These are phyloP conservation scores for Auricularia sp. DNA, from an alignment of 768 basidiomycete genomes.

Conservation along the genomic window DNA sequence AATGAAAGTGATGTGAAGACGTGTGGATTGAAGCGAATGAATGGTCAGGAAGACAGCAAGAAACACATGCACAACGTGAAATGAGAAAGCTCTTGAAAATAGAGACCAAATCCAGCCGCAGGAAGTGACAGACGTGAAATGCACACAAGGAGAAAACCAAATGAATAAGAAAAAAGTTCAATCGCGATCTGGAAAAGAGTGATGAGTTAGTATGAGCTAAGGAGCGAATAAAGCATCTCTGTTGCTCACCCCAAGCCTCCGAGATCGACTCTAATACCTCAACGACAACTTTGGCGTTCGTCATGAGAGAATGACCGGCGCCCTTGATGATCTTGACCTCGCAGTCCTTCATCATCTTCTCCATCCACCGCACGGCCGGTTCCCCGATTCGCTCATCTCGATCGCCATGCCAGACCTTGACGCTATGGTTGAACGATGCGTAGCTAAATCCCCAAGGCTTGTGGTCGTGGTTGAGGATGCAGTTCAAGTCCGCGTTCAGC, in stretches of 20 bases:
- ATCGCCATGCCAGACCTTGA: constrained; percentile 88
- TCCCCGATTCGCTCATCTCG: constrained; percentile 90
- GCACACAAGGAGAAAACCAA: not conserved
- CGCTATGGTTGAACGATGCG: constrained; percentile 59
- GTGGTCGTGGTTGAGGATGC: constrained; percentile 84
- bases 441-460: constrained; percentile 90
- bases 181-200: not conserved
- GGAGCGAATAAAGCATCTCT: not conserved
- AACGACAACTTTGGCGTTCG: constrained; percentile 75
- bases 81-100: not conserved
- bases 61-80: not conserved
- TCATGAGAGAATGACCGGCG: constrained; percentile 91
- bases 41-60: not conserved
- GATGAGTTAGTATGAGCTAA: not conserved
- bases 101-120: not conserved
- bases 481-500: constrained; percentile 80
- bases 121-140: not conserved
- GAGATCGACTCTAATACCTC: constrained; percentile 69
- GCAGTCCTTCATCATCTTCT: constrained; percentile 72
- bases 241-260: constrained; percentile 26
- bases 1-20: not conserved
- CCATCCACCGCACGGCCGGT: constrained; percentile 87
- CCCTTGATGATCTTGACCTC: constrained; percentile 73
- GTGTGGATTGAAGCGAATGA: not conserved
- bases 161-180: not conserved